Conservation (phyloP, 176 grass and related monocot species). For the Musa itinerans region DNA sequence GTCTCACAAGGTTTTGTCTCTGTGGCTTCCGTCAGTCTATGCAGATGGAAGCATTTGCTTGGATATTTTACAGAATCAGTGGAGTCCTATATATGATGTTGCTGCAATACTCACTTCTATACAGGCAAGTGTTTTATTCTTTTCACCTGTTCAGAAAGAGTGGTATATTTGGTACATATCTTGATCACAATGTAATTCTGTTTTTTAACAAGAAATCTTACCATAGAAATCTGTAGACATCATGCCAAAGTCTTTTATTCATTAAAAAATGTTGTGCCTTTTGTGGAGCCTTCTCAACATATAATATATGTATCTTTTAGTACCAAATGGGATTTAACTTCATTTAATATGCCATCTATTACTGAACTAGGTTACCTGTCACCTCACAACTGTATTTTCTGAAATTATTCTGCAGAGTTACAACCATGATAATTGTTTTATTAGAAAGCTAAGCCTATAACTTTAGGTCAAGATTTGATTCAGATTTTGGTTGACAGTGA, state of each 20-base stretch:
- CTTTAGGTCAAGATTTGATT: no score
- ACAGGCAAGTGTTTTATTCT: constrained; percentile 46
- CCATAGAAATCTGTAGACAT: not conserved
- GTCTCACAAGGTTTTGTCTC: not conserved
- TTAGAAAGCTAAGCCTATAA: no score
- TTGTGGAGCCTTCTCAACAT: no score
- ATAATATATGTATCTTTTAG: no score
- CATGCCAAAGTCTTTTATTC: not conserved
- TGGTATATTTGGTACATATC: not conserved
- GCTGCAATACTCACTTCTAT: constrained; percentile 98
- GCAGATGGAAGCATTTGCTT: constrained; percentile 99
- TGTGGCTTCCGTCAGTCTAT: constrained; percentile 42
- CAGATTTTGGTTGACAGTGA: no score
- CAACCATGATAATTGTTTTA: no score
- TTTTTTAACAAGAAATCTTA: not conserved
- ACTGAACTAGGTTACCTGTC: no score
- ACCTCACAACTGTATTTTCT: no score
- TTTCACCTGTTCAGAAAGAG: constrained; percentile 1
- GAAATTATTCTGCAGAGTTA: no score
- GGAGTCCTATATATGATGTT: constrained; percentile 99
- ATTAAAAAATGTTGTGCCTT: no score
- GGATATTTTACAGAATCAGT: constrained; percentile 99
- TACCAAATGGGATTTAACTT: no score
- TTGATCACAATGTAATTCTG: not conserved
- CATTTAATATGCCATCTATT: no score